These are phyloP conservation scores for Lichtheimia corymbifera DNA, from an alignment of 371 early-diverging fungal species.

Conservation along the genomic window DNA sequence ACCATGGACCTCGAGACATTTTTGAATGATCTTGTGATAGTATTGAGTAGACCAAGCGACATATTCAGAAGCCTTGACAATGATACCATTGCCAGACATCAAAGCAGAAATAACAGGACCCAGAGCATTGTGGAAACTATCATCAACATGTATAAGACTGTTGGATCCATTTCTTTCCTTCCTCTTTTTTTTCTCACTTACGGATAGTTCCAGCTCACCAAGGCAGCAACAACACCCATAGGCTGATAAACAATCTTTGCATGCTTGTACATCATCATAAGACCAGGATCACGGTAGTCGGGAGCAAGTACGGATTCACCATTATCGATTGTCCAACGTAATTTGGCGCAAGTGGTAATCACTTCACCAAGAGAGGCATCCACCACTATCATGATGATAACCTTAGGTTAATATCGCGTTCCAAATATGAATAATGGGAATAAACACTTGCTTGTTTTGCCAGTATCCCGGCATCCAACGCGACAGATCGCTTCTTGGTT, in stretches of 20 bases:
- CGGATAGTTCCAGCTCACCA: conserved; percentile 88
- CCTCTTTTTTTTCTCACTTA: conserved; percentile 10
- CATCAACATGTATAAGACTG: neutral
- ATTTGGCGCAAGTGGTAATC: conserved; percentile 76
- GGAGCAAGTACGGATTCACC: conserved; percentile 73
- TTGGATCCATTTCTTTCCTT: neutral
- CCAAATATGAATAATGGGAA: too few relatives aligned
- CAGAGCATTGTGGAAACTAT: conserved; percentile 75
- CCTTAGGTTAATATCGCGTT: neutral
- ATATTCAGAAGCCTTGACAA: conserved; percentile 85
- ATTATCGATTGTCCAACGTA: conserved; percentile 81
- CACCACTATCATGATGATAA: conserved; percentile 53
- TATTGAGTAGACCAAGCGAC: conserved; percentile 81
- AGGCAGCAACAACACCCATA: conserved; percentile 77
- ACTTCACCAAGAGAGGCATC: conserved; percentile 88
- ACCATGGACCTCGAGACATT: conserved; percentile 69
- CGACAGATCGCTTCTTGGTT: conserved; percentile 80
- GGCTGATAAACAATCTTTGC: conserved; percentile 81
- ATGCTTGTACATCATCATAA: conserved; percentile 77
- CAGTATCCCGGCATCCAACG: conserved; percentile 81
- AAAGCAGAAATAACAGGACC: conserved; percentile 84
- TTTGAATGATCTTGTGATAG: conserved; percentile 63
- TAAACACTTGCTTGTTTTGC: conserved; percentile 68
- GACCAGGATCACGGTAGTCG: conserved; percentile 70
- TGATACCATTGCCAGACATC: conserved; percentile 83